Evolutionary conservation across 805 yeast species (phyloP).

Genomic region (Lipomyces spencermartinsiae): DNA sequence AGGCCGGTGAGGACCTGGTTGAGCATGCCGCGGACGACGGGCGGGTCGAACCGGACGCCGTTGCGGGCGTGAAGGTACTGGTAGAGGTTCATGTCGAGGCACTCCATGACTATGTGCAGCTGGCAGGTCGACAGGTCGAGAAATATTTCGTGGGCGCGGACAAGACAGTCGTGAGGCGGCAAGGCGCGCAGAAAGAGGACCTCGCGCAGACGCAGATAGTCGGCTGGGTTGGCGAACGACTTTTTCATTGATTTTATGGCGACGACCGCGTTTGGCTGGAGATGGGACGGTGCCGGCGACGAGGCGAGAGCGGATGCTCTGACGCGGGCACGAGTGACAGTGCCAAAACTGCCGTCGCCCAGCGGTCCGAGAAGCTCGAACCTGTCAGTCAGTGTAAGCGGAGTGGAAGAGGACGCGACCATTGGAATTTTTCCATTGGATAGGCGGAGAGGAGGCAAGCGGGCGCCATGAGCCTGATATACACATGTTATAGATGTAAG

Average conservation of each 20-base stretch:
- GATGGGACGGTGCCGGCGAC: neutral
- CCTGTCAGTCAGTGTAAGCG: conserved; percentile 30
- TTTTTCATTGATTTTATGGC: conserved; percentile 84
- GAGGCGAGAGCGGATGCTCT: conserved; percentile 7
- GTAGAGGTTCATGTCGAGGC: conserved; percentile 80
- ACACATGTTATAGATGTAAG: too few species aligned
- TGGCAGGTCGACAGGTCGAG: conserved; percentile 65
- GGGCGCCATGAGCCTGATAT: too few species aligned
- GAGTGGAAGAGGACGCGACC: conserved; percentile 10
- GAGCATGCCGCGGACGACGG: conserved; percentile 18
- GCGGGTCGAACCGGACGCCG: conserved; percentile 8
- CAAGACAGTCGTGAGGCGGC: conserved; percentile 72
- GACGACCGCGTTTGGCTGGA: conserved; percentile 48
- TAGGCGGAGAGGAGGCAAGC: neutral
- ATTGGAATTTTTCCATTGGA: neutral
- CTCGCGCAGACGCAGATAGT: conserved; percentile 54
- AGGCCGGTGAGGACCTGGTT: conserved; percentile 75
- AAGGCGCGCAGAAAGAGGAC: conserved; percentile 50
- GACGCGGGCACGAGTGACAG: conserved; percentile 41
- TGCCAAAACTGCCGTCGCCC: conserved; percentile 47
- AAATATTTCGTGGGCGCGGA: conserved; percentile 79
- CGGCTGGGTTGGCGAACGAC: conserved; percentile 58
- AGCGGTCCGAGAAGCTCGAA: conserved; percentile 38
- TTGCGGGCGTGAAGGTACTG: conserved; percentile 48
- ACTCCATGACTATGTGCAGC: conserved; percentile 86